Evolutionary conservation across 2,329 filamentous ascomycete genomes (phyloP), one percentile per base, ranked within the genome.

Genomic region (Colletotrichum sp.): DNA sequence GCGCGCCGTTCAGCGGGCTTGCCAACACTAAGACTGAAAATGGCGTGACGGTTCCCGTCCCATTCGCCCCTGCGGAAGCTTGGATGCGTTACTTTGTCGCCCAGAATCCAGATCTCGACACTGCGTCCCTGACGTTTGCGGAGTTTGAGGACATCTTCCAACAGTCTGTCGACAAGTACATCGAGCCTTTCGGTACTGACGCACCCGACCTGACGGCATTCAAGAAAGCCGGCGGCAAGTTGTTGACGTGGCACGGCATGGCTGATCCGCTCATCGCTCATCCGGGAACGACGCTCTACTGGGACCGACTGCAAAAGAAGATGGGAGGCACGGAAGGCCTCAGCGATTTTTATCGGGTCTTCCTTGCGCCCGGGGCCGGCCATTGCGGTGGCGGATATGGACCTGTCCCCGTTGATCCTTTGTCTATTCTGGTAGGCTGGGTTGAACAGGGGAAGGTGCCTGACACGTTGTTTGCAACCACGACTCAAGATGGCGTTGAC

Each of bases 301-400:
- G 71, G 65, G 57, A 73, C 22, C 48, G 28, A 25, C 22, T 73
- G 30, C 28, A 12, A 32, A 16, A 69, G 27, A 59, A 57, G 16
- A 44, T 70, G 36, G 71, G 71, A 12, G 71, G 71, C 19, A 22
- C 59, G 12, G 32, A 55, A 8, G 25, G 9, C 13, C 22, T 65
- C 6, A 13, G 27, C 19, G 86, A 88, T 28, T 89, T 89, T 80
- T 91, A 89, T 80, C 80, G 84, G 3, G 83, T 89, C 78, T 91
- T 91, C 79, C 80, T 84, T 6, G 85, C 90, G 3, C 88, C 88
- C 3, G 89, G 89, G 1, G 87, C 90, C 82, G 83, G 81, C 13
- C 90, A 91, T 79, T 91, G 90, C 72, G 71, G 68, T 52, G 71
- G 75, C 12, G 71, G 71, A 3, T 64, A 74, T n/a, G 71, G 71